Evolutionary conservation across 2,329 filamentous ascomycete species (phyloP).

Genomic region (Chlorencoelia australis): DNA sequence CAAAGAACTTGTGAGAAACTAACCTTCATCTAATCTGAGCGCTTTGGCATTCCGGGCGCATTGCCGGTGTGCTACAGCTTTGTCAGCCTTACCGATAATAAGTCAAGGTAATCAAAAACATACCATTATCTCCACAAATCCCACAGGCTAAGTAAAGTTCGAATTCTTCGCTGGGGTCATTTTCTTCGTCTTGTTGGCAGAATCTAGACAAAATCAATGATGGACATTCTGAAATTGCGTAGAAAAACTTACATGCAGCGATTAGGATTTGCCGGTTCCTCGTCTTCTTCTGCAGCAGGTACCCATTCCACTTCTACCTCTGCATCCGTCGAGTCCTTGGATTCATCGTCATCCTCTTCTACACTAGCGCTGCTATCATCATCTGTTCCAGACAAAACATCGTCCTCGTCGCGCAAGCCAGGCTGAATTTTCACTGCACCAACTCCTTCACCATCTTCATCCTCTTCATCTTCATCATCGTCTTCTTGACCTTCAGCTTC

Average conservation of each 20-base stretch:
- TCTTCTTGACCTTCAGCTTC: conserved; percentile 31
- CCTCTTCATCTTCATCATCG: conserved; percentile 34
- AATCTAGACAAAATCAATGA: conserved; percentile 47
- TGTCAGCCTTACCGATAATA: conserved; percentile 30
- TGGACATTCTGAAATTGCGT: neutral
- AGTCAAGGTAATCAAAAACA: conserved; percentile 33
- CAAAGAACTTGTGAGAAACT: conserved; percentile 12
- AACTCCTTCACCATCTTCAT: conserved; percentile 27
- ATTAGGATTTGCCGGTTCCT: conserved; percentile 40
- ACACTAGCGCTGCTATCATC: conserved; percentile 20
- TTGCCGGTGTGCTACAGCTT: conserved; percentile 71
- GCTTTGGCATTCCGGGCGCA: conserved; percentile 68
- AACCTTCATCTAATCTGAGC: conserved; percentile 54
- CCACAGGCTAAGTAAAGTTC: conserved; percentile 69
- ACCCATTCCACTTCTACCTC: conserved; percentile 47
- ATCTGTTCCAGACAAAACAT: conserved; percentile 25
- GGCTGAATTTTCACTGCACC: conserved; percentile 28
- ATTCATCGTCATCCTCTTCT: conserved; percentile 40
- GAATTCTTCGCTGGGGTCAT: conserved; percentile 72
- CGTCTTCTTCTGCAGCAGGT: conserved; percentile 45
- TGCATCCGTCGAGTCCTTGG: conserved; percentile 46
- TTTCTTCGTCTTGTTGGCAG: conserved; percentile 72
- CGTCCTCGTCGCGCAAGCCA: conserved; percentile 26
- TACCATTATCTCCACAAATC: conserved; percentile 75
- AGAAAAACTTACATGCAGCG: conserved; percentile 51